These are phyloP conservation scores for Cystobasidium sp. DNA, from an alignment of 1,284 basidiomycete genomes.

Conservation along the genomic window DNA sequence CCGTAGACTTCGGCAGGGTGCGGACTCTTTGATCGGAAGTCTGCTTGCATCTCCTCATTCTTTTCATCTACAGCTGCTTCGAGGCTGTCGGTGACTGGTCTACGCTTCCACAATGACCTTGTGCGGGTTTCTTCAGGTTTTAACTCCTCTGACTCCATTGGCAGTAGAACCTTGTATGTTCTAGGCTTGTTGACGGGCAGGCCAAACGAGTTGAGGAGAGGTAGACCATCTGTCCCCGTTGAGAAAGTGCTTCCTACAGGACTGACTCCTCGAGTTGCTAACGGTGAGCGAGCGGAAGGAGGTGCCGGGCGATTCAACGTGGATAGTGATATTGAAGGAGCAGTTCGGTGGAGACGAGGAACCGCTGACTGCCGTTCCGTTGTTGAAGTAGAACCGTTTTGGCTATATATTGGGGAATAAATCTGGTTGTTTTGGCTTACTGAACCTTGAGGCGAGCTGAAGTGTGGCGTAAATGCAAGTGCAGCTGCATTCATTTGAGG, in stretches of 20 bases:
- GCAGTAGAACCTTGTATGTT: constrained; percentile 35
- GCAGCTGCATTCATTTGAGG: constrained; percentile 5
- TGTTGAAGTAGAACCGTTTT: too few species aligned
- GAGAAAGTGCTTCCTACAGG: constrained; percentile 40
- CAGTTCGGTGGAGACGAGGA: constrained; percentile 13
- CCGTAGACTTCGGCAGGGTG: constrained; percentile 12
- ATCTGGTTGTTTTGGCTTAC: too few species aligned
- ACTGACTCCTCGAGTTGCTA: constrained; percentile 26
- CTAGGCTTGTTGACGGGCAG: constrained; percentile 17
- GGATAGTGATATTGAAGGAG: constrained; percentile 14
- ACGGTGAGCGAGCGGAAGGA: background rate
- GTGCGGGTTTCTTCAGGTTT: constrained; percentile 5
- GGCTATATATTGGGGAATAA: too few species aligned
- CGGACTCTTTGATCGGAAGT: constrained; percentile 13
- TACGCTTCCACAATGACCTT: constrained; percentile 7
- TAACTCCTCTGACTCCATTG: constrained; percentile 14
- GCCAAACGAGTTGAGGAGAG: constrained; percentile 28
- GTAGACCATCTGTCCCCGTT: constrained; percentile 5
- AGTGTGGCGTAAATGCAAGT: constrained; percentile 2
- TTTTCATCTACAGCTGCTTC: background rate
- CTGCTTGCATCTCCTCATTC: background rate
- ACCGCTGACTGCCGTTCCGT: background rate
- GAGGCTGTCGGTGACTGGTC: background rate
- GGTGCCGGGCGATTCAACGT: background rate
- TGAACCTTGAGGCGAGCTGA: background rate